Conservation (phyloP, 2,329 filamentous ascomycete species). For the Coleophoma eucalyptorum region DNA sequence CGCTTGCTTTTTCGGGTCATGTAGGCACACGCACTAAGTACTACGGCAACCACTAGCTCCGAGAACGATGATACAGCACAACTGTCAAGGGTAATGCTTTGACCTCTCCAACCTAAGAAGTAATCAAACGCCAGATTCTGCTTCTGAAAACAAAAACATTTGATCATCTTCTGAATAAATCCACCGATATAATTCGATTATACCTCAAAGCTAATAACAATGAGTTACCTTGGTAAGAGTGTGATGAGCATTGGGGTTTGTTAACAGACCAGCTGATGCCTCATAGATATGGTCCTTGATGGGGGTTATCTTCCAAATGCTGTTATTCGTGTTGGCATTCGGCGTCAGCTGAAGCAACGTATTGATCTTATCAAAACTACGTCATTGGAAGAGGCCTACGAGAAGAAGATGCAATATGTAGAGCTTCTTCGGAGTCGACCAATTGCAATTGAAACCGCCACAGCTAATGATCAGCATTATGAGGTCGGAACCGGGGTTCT, state of each 20-base stretch:
- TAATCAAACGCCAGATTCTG: no score
- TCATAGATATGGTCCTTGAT: slow-evolving; percentile 55
- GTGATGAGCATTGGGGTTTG: neutral
- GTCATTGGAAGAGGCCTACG: slow-evolving; percentile 47
- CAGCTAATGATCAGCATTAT: slow-evolving; percentile 68
- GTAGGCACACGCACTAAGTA: neutral
- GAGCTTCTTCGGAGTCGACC: slow-evolving; percentile 53
- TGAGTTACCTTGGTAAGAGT: neutral
- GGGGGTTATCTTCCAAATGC: slow-evolving; percentile 60
- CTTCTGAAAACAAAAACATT: no score
- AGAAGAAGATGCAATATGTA: slow-evolving; percentile 62
- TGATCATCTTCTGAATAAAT: no score
- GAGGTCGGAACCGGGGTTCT: slow-evolving; percentile 67
- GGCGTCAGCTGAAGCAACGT: slow-evolving; percentile 60
- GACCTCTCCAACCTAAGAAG: no score
- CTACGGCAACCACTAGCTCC: slow-evolving; percentile 14
- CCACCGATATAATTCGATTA: no score
- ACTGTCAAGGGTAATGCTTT: no score
- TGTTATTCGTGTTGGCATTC: slow-evolving; percentile 62
- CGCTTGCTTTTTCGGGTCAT: no score
- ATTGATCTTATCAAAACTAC: slow-evolving; percentile 49
- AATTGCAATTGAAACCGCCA: slow-evolving; percentile 64
- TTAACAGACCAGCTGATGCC: neutral
- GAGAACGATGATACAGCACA: slow-evolving; percentile 14
- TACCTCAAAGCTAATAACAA: neutral